Conservation (phyloP, 768 basidiomycete genomes). For the Gymnopilus dilepis region DNA sequence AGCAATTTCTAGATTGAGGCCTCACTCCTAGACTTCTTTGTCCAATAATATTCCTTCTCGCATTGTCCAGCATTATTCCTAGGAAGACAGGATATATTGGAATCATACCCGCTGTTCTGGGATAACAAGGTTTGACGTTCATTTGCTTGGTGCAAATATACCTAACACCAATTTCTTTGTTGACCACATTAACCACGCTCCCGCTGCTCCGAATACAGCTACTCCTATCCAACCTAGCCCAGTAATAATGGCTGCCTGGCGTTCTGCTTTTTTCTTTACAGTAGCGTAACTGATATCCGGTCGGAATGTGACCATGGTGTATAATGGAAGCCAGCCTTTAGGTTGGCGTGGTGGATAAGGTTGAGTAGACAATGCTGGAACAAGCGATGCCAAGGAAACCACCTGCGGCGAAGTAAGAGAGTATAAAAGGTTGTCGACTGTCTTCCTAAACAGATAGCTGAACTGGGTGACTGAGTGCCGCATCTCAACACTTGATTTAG, state of each 20-base stretch:
- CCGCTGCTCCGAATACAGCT: slow-evolving; percentile 46
- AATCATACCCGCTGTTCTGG: slow-evolving; percentile 32
- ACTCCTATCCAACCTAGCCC: slow-evolving; percentile 54
- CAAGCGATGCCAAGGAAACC: slow-evolving; percentile 52
- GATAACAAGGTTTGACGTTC: slow-evolving; percentile 37
- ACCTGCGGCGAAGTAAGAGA: slow-evolving; percentile 57
- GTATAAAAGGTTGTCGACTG: slow-evolving; percentile 77
- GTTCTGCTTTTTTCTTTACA: slow-evolving; percentile 69
- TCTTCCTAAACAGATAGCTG: slow-evolving; percentile 78
- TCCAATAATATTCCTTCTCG: slow-evolving; percentile 27
- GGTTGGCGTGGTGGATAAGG: slow-evolving; percentile 67
- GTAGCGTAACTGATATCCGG: slow-evolving; percentile 92
- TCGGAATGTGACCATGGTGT: slow-evolving; percentile 98
- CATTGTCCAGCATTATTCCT: slow-evolving; percentile 24
- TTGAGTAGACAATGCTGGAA: slow-evolving; percentile 49
- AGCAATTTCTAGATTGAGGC: slow-evolving; percentile 38
- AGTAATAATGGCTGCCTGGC: slow-evolving; percentile 70
- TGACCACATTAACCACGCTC: slow-evolving; percentile 47
- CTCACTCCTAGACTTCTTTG: slow-evolving; percentile 22
- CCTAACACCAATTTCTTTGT: slow-evolving; percentile 39
- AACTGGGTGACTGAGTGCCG: slow-evolving; percentile 88
- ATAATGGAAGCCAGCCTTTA: slow-evolving; percentile 88
- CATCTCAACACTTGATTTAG: slow-evolving; percentile 82
- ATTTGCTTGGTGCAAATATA: slow-evolving; percentile 32
- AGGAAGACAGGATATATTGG: slow-evolving; percentile 27